Evolutionary conservation across 2,329 filamentous ascomycete species (phyloP).

Genomic region (Nothomitra cinnamomea): DNA sequence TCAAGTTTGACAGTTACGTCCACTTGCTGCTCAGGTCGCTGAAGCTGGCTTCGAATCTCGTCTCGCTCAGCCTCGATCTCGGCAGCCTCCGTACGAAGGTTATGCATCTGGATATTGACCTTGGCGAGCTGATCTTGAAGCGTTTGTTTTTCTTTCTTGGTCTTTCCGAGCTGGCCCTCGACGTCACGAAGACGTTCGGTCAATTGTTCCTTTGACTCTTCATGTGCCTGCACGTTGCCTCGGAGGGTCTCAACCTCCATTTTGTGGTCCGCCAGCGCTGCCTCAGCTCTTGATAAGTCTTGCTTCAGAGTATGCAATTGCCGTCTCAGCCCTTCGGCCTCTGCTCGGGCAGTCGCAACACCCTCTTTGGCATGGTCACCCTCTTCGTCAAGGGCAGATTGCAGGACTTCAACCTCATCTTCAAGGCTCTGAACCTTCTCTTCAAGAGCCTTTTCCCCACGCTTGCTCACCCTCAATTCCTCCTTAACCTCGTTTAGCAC

Average conservation of each 20-base stretch:
- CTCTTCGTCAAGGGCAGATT: conserved; percentile 47
- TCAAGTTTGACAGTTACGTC: conserved; percentile 44
- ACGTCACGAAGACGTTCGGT: conserved; percentile 41
- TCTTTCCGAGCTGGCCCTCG: conserved; percentile 37
- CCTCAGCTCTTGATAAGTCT: conserved; percentile 16
- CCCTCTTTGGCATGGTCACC: conserved; percentile 39
- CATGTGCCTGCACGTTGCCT: conserved; percentile 10
- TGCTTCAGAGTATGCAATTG: conserved; percentile 25
- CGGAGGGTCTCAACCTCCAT: conserved; percentile 10
- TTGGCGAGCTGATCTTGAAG: conserved; percentile 46
- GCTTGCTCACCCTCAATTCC: conserved; percentile 49
- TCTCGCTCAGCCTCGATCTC: conserved; percentile 49
- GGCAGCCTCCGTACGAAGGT: conserved; percentile 36
- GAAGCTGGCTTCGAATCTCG: conserved; percentile 44
- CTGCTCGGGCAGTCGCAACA: conserved; percentile 27
- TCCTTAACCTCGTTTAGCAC: conserved; percentile 51
- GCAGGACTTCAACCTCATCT: conserved; percentile 60
- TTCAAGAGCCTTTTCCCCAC: conserved; percentile 42
- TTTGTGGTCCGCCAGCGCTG: conserved; percentile 14
- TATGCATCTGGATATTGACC: conserved; percentile 42
- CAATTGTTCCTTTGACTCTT: conserved; percentile 32
- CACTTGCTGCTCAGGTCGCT: conserved; percentile 35
- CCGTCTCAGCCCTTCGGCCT: conserved; percentile 25
- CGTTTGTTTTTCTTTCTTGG: conserved; percentile 41
- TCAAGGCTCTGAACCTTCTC: conserved; percentile 53